Percentiles rank a stretch among this genome's conserved stretches.
These are phyloP conservation scores for Arthrobotrys iridis DNA, from an alignment of 2,329 filamentous ascomycete genomes.

Conservation along the genomic window DNA sequence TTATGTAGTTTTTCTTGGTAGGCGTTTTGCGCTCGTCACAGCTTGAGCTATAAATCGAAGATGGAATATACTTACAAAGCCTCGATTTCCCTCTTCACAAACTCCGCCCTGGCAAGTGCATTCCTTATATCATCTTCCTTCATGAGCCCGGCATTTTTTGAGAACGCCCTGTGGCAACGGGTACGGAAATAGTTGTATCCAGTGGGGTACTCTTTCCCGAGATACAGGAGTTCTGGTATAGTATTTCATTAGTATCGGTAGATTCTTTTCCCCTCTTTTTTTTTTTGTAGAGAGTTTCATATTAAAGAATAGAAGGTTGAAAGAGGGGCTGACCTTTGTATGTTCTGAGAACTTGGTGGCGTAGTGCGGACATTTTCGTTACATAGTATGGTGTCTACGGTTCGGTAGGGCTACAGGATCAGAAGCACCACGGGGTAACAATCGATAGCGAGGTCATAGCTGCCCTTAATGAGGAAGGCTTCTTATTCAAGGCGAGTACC, in stretches of 20 bases:
- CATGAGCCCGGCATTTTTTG: conserved; percentile 9
- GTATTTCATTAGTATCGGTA: background rate
- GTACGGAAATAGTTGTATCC: conserved; percentile 52
- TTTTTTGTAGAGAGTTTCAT: background rate
- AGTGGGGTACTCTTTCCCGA: conserved; percentile 43
- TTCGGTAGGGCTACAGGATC: too few relatives aligned
- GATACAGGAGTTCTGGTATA: conserved; percentile 48
- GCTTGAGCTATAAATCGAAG: too few relatives aligned
- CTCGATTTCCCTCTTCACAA: conserved; percentile 53
- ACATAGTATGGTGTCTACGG: background rate
- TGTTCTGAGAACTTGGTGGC: conserved; percentile 29
- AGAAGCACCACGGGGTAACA: too few relatives aligned
- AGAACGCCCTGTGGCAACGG: conserved; percentile 44
- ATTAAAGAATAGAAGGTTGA: background rate
- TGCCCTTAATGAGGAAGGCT: too few relatives aligned
- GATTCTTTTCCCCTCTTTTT: background rate
- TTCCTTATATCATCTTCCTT: conserved; percentile 33
- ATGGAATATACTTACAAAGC: conserved; percentile 30
- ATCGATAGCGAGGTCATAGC: too few relatives aligned
- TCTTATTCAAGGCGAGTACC: too few relatives aligned
- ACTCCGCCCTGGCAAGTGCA: conserved; percentile 31
- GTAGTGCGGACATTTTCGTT: conserved; percentile 36
- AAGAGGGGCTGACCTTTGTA: conserved; percentile 29
- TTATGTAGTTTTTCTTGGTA: too few relatives aligned
- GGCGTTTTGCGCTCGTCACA: too few relatives aligned